Evolutionary conservation across 1,284 basidiomycete species (phyloP), one percentile per base, ranked within the genome.

Genomic region (Ceratobasidium sp.): DNA sequence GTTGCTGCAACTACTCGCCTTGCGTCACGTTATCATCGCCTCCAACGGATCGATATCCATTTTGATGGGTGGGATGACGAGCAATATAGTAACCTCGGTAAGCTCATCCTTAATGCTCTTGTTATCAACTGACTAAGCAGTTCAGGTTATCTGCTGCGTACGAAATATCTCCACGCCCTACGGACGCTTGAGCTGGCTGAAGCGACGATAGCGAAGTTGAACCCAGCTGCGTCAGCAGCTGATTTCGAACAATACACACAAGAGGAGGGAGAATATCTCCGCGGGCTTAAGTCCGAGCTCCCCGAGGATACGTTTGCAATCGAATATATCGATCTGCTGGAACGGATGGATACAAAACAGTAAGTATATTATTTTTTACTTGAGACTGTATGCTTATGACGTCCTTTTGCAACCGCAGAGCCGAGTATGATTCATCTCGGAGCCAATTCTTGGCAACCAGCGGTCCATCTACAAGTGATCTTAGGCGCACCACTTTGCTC

Each of bases 21-120:
- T 5, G 74, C 80, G 19, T 77, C 82, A 0, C 47, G 74, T 0
- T 84, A 80, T 64, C 81, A 79, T 27, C 80, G 80, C 0, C 79
- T 79, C 5, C 81, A 80, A 51, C 69, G 51, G 0, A 78, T 81
- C 41, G 78, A 81, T 48, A 44, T 73, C 14, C 73, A 78, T 31
- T 74, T 77, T 5, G 31, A 7, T 5, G 57, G 31, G 8, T 60
- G 57, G 57, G 36, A 60, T n/a, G n/a, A 60, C n/a, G 57, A 60
- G 9, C 31, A 33, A n/a, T 2, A 60, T 33, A 5, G 15, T 2
- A 41, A 41, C 31, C 31, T 60, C n/a, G 57, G 57, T 60, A 41
- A 36, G 57, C 19, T 60, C 14, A 41, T 41, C n/a, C 9, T 14
- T 9, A 8, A 33, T 41, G 8, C 31, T 44, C 31, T 60, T 9